These are phyloP conservation scores for Entomortierella beljakovae DNA, from an alignment of 192 early-diverging fungal genomes.

Conservation along the genomic window DNA sequence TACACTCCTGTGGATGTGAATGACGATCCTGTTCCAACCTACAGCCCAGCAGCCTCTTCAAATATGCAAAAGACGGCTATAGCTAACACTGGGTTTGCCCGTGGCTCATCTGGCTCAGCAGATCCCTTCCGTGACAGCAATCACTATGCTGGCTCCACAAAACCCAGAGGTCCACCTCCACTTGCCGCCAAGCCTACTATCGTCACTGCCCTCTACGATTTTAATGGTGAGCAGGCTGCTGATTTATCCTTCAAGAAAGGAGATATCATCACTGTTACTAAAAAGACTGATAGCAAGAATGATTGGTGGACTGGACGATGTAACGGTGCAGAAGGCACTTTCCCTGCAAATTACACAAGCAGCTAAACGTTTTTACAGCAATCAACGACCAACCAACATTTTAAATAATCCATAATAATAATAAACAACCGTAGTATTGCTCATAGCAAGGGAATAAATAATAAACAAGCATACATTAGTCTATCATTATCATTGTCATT, in stretches of 20 bases:
- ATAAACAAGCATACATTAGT: not conserved
- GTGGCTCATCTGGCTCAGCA: no score
- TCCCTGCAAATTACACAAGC: constrained; percentile 90
- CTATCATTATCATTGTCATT: not conserved
- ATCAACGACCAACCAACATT: not conserved
- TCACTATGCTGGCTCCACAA: constrained; percentile 41
- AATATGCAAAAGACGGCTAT: constrained; percentile 17
- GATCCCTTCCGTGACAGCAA: constrained; percentile 21
- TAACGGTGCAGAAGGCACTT: constrained; percentile 72
- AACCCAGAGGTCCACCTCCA: constrained; percentile 46
- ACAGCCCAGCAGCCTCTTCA: constrained; percentile 22
- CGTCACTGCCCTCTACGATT: constrained; percentile 89
- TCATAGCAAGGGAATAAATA: no score
- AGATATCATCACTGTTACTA: constrained; percentile 84
- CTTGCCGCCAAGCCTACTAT: constrained; percentile 43
- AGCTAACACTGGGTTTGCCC: no score
- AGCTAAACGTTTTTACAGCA: no score
- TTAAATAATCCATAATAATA: not conserved
- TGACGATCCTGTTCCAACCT: no score
- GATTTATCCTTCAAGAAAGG: constrained; percentile 90
- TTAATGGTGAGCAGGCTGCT: constrained; percentile 78
- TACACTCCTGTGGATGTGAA: no score
- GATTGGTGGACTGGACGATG: constrained; percentile 94
- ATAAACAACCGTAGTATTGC: no score
- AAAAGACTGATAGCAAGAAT: constrained; percentile 75